These are phyloP conservation scores for Aspergillus sparsus DNA, from an alignment of 495 filamentous ascomycete genomes.

Conservation along the genomic window DNA sequence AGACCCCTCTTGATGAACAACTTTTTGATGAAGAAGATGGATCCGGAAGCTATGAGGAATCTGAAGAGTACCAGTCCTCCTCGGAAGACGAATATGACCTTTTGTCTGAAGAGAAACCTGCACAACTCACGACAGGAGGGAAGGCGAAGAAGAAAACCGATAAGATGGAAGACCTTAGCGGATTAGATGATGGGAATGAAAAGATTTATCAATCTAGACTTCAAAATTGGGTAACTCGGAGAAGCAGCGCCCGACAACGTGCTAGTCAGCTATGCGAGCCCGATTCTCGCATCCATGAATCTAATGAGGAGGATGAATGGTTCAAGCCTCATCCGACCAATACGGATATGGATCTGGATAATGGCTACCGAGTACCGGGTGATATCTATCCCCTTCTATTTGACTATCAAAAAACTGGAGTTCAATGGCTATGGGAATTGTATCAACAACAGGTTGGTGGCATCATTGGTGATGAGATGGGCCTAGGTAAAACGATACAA, in stretches of 20 bases:
- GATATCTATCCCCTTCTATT: slow-evolving; percentile 90
- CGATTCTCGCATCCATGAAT: slow-evolving; percentile 29
- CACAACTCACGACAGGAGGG: slow-evolving; percentile 42
- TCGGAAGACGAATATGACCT: slow-evolving; percentile 44
- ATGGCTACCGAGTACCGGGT: slow-evolving; percentile 79
- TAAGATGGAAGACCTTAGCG: slow-evolving; percentile 66
- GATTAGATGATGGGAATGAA: slow-evolving; percentile 91
- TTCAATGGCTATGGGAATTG: slow-evolving; percentile 95
- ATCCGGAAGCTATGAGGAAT: slow-evolving; percentile 42
- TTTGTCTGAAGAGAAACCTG: slow-evolving; percentile 27
- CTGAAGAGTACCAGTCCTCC: slow-evolving; percentile 33
- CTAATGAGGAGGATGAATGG: slow-evolving; percentile 64
- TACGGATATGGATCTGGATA: slow-evolving; percentile 69
- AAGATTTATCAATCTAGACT: slow-evolving; percentile 76
- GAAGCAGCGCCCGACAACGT: slow-evolving; percentile 64
- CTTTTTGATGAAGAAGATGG: slow-evolving; percentile 47
- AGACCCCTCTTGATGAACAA: slow-evolving; percentile 40
- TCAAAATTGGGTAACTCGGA: slow-evolving; percentile 67
- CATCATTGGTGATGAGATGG: slow-evolving; percentile 98
- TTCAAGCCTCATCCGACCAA: slow-evolving; percentile 79
- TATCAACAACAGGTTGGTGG: slow-evolving; percentile 87
- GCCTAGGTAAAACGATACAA: slow-evolving; percentile 94
- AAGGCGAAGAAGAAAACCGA: slow-evolving; percentile 41
- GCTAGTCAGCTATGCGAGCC: slow-evolving; percentile 29
- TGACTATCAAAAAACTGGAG: slow-evolving; percentile 92